Evolutionary conservation across 2,329 filamentous ascomycete genomes (phyloP), one percentile per base, ranked within the genome.

Genomic region (Talaromyces sp.): DNA sequence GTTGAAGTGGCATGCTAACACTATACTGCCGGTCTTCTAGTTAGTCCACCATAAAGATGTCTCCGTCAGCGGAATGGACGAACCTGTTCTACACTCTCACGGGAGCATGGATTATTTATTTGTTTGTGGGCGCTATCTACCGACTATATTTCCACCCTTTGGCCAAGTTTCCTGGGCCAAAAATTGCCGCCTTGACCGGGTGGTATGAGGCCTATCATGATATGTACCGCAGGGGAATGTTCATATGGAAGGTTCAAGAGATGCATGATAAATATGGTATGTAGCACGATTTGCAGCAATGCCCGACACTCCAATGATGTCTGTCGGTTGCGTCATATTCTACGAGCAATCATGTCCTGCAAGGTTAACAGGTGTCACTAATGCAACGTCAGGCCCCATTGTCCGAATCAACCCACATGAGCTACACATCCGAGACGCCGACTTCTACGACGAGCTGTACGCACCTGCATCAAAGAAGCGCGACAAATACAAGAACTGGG

Each of bases 171-270:
- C 76, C 72, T 1, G 77, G 73, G 5, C 70, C 74, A 0, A 75
- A 69, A 61, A 40, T 75, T 27, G 77, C 77, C 4, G 78, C 78
- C 0, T 25, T 74, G 5, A 71, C 72, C 38, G 59, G 68, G 17
- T 71, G 70, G 64, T 77, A 77, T 64, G 77, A 79, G 59, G 71
- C 73, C 51, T 80, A 79, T 58, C 75, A 73, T 65, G 73, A 80
- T 45, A 64, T 78, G 4, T 49, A 76, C 29, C 69, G 71, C 5
- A 65, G 69, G 0, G 78, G 78, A 0, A 67, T 68, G 13, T 80
- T 75, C 54, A 67, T 76, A 7, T 75, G 71, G 70, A 69, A 76
- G 63, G 72, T 79, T 19, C 64, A 73, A 56, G 67, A 72, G 15
- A 70, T 80, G 71, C 76, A 79, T 66, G 49, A 72, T 6, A 62